Evolutionary conservation across 2,329 filamentous ascomycete genomes (phyloP), one percentile per base, ranked within the genome.

Genomic region (Fusarium sp.): DNA sequence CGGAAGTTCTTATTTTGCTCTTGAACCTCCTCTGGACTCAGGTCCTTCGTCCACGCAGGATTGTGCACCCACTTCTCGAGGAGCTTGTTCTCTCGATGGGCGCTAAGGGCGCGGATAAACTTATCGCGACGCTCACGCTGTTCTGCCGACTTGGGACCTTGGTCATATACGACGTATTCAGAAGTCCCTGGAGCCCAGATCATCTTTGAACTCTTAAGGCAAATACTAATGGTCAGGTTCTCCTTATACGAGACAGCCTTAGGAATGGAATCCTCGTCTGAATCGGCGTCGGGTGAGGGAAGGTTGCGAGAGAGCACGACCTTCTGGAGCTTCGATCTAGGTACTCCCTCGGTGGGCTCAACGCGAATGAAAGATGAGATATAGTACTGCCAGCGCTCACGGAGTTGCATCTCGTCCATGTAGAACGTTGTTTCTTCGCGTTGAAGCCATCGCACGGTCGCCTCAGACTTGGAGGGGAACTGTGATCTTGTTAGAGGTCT

Each of bases 361-460:
- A 95, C 89, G 72, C 94, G 94, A 75, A 94, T 93, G 82, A 93
- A 98, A 0, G 95, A 95, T 23, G 96, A 95, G 64, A 97, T 94
- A 81, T 99, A 99, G 84, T 97, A 97, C 77, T 96, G 94, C 96
- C 96, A 99, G 43, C 91, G 88, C 71, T 94, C 91, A 64, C 92
- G 92, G 57, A 91, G 89, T 79, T 96, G 93, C 86, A 97, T 92
- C 75, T 97, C 94, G 74, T 97, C 94, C 79, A 92, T 92, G 76
- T 96, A 95, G 81, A 97, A 94, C 0, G 97, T 93, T 44, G 90
- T 91, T 75, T 93, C 91, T 56, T 92, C 90, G 59, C 89, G 87
- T 75, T 90, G 89, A 56, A 93, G 83, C 87, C 90, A 91, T 49
- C 94, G 94, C 16, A 97, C 87, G 3, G 90, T 91, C 38, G 93